Base-by-base conservation (phyloP, 495 filamentous ascomycete species). In the Hyaloscypha variabilis region DNA sequence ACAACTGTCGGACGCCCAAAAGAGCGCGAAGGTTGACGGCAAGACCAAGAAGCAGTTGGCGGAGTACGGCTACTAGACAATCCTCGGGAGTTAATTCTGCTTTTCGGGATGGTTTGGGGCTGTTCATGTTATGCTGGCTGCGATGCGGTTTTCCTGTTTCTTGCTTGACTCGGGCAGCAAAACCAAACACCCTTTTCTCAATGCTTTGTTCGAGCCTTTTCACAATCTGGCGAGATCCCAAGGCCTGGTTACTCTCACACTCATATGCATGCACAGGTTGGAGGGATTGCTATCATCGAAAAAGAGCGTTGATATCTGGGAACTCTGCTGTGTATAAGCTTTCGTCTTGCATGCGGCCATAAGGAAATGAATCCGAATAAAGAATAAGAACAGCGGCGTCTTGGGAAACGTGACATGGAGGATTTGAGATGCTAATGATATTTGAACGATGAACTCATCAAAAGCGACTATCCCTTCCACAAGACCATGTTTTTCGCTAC, bases 1-100 rank as follows among this genome's bases (percentile, higher is more conserved):
- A 85, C 91, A 92, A 83, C 83, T 97, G 64, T 83, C 87, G 71
- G 91, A 97, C 78, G 94, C 95, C 73, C 87, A 95, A 86, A 92
- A 94, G 90, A 89, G 82, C 77, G 93, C 93, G 66, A 92, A 85
- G 77, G 90, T 96, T 80, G 89, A 94, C 84, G 86, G 72, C 73
- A 84, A 85, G 83, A 83, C 79, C 72, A 72, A 76, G 65, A 77
- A 82, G 78, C 77, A 82, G 65, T 81, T 86, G 73, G 75, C 78
- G 77, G 77, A 79, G 59, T 82, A 72, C 74, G 83, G 83, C 74
- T 85, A 86, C 81, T 86, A 85, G 65, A 71, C 61, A 58, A 50
- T 24, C 58, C 65, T 46, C 39, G 39, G 65, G 55, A 63, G 55
- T 65, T 67, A 53, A 71, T 65, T 67, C 58, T 72, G 59, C 60